Conservation (phyloP, 345 rosid genomes). For the Chamaenerion angustifolium region DNA sequence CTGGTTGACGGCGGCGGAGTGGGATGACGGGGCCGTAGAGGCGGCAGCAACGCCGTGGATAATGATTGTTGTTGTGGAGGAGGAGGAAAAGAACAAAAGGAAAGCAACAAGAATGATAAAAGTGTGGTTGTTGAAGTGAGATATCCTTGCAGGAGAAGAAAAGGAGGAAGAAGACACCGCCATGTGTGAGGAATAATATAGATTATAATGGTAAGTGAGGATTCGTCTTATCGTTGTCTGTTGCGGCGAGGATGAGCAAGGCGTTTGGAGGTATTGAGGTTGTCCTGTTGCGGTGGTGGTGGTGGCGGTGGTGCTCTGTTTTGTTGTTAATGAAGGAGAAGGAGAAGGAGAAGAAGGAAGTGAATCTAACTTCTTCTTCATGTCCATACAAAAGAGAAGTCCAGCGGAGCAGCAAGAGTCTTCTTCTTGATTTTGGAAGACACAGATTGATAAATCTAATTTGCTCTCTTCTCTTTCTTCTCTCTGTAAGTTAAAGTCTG, state of each 20-base stretch:
- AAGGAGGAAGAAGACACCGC: conserved; percentile 30
- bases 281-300: conserved; percentile 39
- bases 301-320: conserved; percentile 10
- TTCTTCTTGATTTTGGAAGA: too few species aligned
- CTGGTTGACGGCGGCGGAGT: conserved; percentile 20
- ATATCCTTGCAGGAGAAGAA: too few species aligned
- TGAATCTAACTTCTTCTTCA: conserved; percentile 19
- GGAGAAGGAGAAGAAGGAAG: conserved; percentile 13
- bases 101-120: conserved; percentile 28
- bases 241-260: conserved; percentile 8
- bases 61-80: conserved; percentile 10
- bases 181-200: conserved; percentile 40
- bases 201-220: conserved; percentile 16
- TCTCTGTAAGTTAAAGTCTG: conserved; percentile 5
- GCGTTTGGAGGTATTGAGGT: conserved; percentile 33
- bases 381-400: conserved; percentile 30
- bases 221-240: conserved; percentile 20
- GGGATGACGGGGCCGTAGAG: conserved; percentile 12
- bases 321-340: too few species aligned
- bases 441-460: too few species aligned
- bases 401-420: conserved; percentile 6
- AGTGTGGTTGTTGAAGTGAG: neutral
- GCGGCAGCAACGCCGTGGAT: conserved; percentile 26
- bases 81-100: conserved; percentile 21
- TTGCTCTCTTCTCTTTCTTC: conserved; percentile 3